phyloP scores from a whole-genome alignment of 2,329 filamentous ascomycete species.

The Tolypocladium tundrense region DNA sequence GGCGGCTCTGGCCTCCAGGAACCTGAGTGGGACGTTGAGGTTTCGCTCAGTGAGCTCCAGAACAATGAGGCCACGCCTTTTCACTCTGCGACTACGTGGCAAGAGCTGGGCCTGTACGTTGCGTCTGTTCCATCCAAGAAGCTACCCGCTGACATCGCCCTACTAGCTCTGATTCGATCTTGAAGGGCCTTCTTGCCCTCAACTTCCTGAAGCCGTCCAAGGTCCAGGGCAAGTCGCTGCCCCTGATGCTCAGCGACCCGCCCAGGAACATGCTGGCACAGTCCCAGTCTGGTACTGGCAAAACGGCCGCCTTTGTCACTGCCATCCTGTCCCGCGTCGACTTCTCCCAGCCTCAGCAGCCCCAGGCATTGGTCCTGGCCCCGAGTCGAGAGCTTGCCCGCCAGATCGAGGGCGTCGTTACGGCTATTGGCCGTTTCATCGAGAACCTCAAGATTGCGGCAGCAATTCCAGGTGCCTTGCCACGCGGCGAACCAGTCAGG shows the following conservation, averaged over 20 bases:
- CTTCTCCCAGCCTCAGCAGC: constrained; percentile 52
- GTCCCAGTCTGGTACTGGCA: constrained; percentile 97
- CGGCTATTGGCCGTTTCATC: constrained; percentile 76
- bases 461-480: constrained; percentile 69
- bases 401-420: constrained; percentile 82
- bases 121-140: neutral
- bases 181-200: constrained; percentile 69
- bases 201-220: constrained; percentile 94
- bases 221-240: constrained; percentile 91
- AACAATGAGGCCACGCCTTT: constrained; percentile 78
- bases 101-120: constrained; percentile 69
- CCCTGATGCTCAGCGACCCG: constrained; percentile 78
- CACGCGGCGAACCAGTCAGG: constrained; percentile 57
- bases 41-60: constrained; percentile 85
- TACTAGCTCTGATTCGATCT: constrained; percentile 41
- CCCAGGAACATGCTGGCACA: constrained; percentile 92
- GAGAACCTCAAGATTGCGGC: constrained; percentile 65
- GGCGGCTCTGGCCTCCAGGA: constrained; percentile 52
- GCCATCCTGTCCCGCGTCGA: constrained; percentile 86
- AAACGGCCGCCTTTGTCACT: constrained; percentile 92
- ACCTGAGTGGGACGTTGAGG: constrained; percentile 77
- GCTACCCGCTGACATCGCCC: constrained; percentile 1
- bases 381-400: constrained; percentile 90
- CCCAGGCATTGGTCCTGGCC: constrained; percentile 82
- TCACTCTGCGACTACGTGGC: constrained; percentile 73